Base-by-base conservation (phyloP, 345 rosid species). In the Salix purpurea region DNA sequence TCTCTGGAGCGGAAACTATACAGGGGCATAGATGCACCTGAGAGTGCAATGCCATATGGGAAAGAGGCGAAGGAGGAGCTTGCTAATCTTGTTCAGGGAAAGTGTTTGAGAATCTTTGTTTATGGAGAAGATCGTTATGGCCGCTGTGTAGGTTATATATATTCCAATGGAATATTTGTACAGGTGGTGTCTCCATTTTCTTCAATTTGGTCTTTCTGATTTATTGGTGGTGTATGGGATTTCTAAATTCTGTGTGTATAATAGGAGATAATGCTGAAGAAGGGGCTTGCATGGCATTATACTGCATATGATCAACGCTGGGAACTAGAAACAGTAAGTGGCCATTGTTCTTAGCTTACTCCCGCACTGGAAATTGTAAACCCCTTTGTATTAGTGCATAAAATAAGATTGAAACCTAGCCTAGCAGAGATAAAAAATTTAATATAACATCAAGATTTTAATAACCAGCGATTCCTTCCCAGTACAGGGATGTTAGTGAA, bases 11-110 rank as follows among this genome's bases (percentile, higher is more conserved):
- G 78, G 36, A 81, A 77, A 50, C 23, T 39, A 71, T 72, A 69
- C 83, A 95, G 97, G 76, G 99, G 98, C 70, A 91, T 93, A 68
- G 99, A 95, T 86, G 88, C 99, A 74, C 99, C 94, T 3, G 94
- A 91, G 81, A 84, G 90, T 69, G 52, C 69, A 71, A 93, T 95
- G 98, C 91, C 92, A 0, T 90, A 79, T 36, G 98, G 99, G 44
- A 72, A 89, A 60, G 91, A 95, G 77, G 90, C 99, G 1, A 86
- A 88, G 30, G 84, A 90, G 34, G 97, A 77, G 70, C 70, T 77
- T 4, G 75, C 30, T 36, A 89, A 88, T 69, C 79, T 92, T 74
- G 89, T 94, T 68, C 76, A 88, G 77, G 94, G 97, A 1, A 90
- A 90, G 86, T 75, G 82, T 60, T 74, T 93, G 83, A 90, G 88